Evolutionary conservation across 257 asterid species (phyloP).

Genomic region (Forsythia suspensa): DNA sequence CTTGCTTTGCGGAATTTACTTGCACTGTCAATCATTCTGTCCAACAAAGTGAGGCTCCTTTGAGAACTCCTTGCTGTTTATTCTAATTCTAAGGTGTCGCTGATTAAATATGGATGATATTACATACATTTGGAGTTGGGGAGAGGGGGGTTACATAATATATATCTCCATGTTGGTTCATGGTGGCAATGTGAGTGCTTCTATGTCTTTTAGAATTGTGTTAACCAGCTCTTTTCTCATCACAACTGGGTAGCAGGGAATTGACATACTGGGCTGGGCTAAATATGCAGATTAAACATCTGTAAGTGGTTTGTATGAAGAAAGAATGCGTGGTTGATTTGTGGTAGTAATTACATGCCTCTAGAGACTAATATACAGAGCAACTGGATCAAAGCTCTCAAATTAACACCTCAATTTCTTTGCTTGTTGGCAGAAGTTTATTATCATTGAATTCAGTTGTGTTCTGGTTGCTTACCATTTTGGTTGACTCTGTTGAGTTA

Average conservation of each 20-base stretch:
- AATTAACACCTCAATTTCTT: slow-evolving; percentile 7
- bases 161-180: slow-evolving; percentile 24
- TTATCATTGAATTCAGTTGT: slow-evolving; percentile 19
- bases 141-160: background rate
- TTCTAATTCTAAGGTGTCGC: slow-evolving; percentile 22
- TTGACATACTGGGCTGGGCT: slow-evolving; percentile 14
- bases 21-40: slow-evolving; percentile 23
- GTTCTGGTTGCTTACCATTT: slow-evolving; percentile 19
- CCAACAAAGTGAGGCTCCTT: background rate
- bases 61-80: background rate
- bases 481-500: slow-evolving; percentile 26
- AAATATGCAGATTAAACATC: slow-evolving; percentile 10
- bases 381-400: slow-evolving; percentile 16
- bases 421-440: slow-evolving; percentile 15
- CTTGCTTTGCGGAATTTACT: slow-evolving; percentile 26
- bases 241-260: slow-evolving; percentile 21
- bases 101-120: slow-evolving; percentile 23
- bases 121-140: slow-evolving; percentile 19
- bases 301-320: slow-evolving; percentile 9
- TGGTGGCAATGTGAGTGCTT: slow-evolving; percentile 28
- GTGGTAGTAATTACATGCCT: slow-evolving; percentile 9
- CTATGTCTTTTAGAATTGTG: slow-evolving; percentile 23
- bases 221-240: slow-evolving; percentile 26
- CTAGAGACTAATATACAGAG: slow-evolving; percentile 18
- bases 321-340: slow-evolving; percentile 18